Evolutionary conservation across 129 eudicot species (phyloP).

Genomic region (Kitagawia praeruptora): DNA sequence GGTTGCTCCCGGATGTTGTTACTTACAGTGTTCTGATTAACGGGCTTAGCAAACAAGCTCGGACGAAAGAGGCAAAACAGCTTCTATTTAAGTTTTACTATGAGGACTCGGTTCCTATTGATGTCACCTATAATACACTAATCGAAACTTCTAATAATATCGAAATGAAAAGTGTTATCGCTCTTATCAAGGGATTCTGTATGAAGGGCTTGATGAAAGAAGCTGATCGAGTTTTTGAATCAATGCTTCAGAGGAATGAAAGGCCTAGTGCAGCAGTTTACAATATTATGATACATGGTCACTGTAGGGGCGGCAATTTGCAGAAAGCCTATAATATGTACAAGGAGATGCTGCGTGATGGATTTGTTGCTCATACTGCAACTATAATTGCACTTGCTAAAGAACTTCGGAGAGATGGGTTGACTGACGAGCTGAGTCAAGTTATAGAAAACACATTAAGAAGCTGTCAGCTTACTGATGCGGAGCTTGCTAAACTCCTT

Average conservation of each 20-base stretch:
- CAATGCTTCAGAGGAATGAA: slow-evolving; percentile 41
- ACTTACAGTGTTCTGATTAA: slow-evolving; percentile 82
- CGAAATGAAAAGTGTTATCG: slow-evolving; percentile 48
- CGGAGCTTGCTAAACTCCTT: slow-evolving; percentile 79
- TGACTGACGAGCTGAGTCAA: slow-evolving; percentile 45
- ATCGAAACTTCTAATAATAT: slow-evolving; percentile 54
- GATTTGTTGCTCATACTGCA: slow-evolving; percentile 73
- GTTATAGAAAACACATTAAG: slow-evolving; percentile 56
- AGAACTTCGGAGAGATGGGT: slow-evolving; percentile 57
- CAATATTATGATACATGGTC: slow-evolving; percentile 75
- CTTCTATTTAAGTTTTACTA: slow-evolving; percentile 68
- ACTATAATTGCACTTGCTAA: slow-evolving; percentile 62
- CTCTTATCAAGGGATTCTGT: slow-evolving; percentile 88
- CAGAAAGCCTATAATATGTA: slow-evolving; percentile 60
- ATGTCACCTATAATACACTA: slow-evolving; percentile 64
- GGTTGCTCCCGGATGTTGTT: slow-evolving; percentile 84
- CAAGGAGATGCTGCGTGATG: slow-evolving; percentile 50
- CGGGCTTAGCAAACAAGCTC: slow-evolving; percentile 85
- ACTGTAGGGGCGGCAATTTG: slow-evolving; percentile 72
- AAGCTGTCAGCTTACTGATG: slow-evolving; percentile 68
- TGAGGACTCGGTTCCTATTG: slow-evolving; percentile 64
- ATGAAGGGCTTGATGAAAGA: slow-evolving; percentile 90
- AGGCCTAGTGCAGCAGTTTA: slow-evolving; percentile 56
- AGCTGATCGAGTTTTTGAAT: slow-evolving; percentile 76
- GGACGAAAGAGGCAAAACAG: slow-evolving; percentile 80